phyloP scores from a whole-genome alignment of 352 stramenopile genomes.

The Pythium utonaiense region DNA sequence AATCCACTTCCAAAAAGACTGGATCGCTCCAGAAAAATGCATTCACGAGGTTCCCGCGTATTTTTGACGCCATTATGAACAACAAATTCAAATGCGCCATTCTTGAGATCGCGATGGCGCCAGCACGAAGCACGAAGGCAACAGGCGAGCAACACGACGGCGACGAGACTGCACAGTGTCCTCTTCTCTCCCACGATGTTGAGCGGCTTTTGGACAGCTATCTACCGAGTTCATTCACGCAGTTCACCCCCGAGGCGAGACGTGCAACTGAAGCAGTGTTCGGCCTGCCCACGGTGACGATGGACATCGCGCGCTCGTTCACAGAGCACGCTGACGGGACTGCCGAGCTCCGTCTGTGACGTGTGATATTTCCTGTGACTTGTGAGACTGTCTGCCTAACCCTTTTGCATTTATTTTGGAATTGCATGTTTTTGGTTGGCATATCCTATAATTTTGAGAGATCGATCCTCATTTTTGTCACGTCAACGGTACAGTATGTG shows the following conservation, averaged over 20 bases:
- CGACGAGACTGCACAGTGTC: not conserved
- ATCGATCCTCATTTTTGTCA: not conserved
- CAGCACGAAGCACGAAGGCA: no score
- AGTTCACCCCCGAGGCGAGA: not conserved
- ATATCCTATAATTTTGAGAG: not conserved
- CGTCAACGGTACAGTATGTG: not conserved
- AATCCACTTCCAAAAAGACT: not conserved
- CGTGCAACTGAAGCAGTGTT: not conserved
- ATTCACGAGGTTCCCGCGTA: no score
- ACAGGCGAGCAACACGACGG: no score
- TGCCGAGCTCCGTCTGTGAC: not conserved
- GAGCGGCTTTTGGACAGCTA: not conserved
- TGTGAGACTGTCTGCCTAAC: not conserved
- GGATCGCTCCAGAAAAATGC: not conserved
- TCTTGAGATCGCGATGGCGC: no score
- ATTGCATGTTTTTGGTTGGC: not conserved
- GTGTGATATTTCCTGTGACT: not conserved
- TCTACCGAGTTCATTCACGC: not conserved
- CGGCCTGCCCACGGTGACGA: slow-evolving; percentile 1
- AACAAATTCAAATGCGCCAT: no score
- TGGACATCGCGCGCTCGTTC: slow-evolving; percentile 4
- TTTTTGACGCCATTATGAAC: no score
- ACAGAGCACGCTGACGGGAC: slow-evolving; percentile 1
- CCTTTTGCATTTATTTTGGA: not conserved
- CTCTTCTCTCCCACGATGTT: not conserved